Evolutionary conservation across 306 rosid genomes (phyloP).

Genomic region (Carpinus viminea): DNA sequence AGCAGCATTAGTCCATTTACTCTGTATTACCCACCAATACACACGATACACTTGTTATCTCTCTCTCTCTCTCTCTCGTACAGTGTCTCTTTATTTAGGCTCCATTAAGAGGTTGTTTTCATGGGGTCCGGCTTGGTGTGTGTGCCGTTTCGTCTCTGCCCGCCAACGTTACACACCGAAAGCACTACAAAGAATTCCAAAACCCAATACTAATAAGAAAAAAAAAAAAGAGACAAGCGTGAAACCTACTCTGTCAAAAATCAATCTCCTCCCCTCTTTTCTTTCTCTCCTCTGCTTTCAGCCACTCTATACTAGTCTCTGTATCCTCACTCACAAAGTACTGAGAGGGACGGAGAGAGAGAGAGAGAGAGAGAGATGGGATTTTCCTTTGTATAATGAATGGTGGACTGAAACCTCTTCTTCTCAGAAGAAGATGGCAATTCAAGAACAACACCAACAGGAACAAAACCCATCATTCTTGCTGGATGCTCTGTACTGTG

Average conservation of each 20-base stretch:
- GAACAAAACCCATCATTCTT: constrained; percentile 37
- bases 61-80: not conserved
- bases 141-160: constrained; percentile 71
- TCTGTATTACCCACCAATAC: too few relatives aligned
- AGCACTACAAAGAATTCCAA: constrained; percentile 49
- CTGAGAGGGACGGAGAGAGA: not conserved
- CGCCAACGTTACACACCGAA: constrained; percentile 87
- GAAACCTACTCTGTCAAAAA: constrained; percentile 59
- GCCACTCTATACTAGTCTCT: constrained; percentile 25
- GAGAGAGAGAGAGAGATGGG: constrained; percentile 29
- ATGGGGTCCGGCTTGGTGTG: constrained; percentile 70
- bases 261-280: constrained; percentile 23
- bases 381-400: constrained; percentile 49
- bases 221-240: constrained; percentile 60
- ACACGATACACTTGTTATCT: not conserved
- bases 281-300: constrained; percentile 19
- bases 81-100: constrained; percentile 39
- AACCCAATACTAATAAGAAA: not conserved
- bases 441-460: constrained; percentile 40
- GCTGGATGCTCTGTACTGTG: constrained; percentile 75
- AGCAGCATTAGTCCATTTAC: too few relatives aligned
- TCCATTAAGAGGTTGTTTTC: constrained; percentile 50
- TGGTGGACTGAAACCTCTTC: constrained; percentile 53
- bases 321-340: constrained; percentile 13
- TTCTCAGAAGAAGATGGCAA: constrained; percentile 73